Base-by-base conservation (phyloP, 2,329 filamentous ascomycete species). In the Trichoderma breve region DNA sequence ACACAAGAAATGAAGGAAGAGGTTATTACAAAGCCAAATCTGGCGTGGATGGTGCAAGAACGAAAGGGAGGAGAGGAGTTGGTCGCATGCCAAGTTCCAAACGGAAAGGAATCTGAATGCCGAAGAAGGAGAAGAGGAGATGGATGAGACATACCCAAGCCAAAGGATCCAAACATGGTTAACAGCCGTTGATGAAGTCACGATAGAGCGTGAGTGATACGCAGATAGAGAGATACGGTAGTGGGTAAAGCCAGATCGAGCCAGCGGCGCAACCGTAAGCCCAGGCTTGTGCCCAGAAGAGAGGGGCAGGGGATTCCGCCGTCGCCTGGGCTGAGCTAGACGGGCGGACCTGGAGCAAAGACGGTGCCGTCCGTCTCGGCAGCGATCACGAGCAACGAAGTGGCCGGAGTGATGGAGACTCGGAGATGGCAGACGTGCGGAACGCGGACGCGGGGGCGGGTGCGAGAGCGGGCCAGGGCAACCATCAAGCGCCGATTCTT, bases 91-190 rank as follows among this genome's bases (percentile, higher is more conserved):
- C 51, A 58, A 30, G 53, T 68, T 32, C 6, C 21, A 18, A 12
- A 60, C 9, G 9, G 21, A 18, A 69, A n/a, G 21, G 26, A 47
- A 34, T 28, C 15, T n/a, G 1, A 9, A 60, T 3, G n/a, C 21
- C 3, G n/a, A 26, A n/a, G 11, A 39, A 30, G 39, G 15, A 4
- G 30, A 51, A 18, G 47, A n/a, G 24, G 51, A 43, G 15, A 18
- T 43, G n/a, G 26, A 73, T 6, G 39, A 66, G 43, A 73, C 72
- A 57, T 62, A 73, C 72, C 69, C 62, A 73, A 26, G 63, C 57
- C 47, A 53, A 73, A 63, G 12, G 69, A 51, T 39, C 72, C 72
- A 64, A 73, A 71, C 72, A 73, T 73, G 63, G 14, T 66, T 57
- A 21, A 34, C 18, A 53, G 47, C 28, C 30, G 21, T 34, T 28